These are phyloP conservation scores for Malbranchea zuffiana DNA, from an alignment of 2,329 filamentous ascomycete genomes.

Conservation along the genomic window DNA sequence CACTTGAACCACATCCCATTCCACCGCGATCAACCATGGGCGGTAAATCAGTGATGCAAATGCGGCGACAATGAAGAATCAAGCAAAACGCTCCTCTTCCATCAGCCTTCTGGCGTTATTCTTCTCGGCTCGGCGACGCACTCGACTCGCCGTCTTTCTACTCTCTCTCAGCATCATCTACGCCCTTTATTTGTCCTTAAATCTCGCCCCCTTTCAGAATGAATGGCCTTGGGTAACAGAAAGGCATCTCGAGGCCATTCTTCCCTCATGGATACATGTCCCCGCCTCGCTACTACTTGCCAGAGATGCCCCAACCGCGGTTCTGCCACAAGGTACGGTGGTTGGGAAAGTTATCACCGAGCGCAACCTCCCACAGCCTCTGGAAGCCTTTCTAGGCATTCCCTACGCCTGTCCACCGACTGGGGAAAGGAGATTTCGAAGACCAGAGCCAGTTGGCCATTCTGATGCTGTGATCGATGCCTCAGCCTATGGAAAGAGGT, in stretches of 20 bases:
- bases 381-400: constrained; percentile 39
- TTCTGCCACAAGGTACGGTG: constrained; percentile 23
- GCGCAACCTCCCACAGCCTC: constrained; percentile 16
- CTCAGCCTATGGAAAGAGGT: constrained; percentile 24
- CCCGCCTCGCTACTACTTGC: constrained; percentile 5
- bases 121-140: too few species aligned
- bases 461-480: constrained; percentile 26
- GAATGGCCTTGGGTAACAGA: constrained; percentile 9
- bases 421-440: constrained; percentile 39
- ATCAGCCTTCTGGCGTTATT: too few species aligned
- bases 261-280: constrained; percentile 10
- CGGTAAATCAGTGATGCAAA: too few species aligned
- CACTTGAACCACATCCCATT: too few species aligned
- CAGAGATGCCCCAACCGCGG: constrained; percentile 12
- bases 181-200: too few species aligned
- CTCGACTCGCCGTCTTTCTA: too few species aligned
- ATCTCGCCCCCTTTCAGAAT: too few species aligned
- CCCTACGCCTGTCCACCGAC: constrained; percentile 40
- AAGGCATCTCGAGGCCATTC: constrained; percentile 2
- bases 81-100: too few species aligned
- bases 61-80: too few species aligned
- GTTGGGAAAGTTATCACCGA: constrained; percentile 21
- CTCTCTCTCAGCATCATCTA: too few species aligned
- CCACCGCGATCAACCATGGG: too few species aligned
- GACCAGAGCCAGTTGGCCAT: constrained; percentile 23